These are phyloP conservation scores for Pythium myriotylum DNA, from an alignment of 352 stramenopile species.

Conservation along the genomic window DNA sequence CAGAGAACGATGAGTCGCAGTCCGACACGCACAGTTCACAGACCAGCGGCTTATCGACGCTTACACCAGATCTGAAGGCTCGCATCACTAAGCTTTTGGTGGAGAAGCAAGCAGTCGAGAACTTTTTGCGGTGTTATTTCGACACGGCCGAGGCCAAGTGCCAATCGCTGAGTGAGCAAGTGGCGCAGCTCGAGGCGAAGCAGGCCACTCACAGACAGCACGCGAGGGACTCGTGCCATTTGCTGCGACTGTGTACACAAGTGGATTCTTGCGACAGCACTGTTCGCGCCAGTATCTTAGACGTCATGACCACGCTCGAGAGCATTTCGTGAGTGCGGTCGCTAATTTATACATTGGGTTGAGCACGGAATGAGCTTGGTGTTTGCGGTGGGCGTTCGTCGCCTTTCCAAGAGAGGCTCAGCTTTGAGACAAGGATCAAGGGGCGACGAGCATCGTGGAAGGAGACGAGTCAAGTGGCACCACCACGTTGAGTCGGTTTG, in stretches of 20 bases:
- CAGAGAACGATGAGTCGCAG: background rate
- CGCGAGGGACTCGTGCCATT: slow-evolving; percentile 32
- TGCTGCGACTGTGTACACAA: slow-evolving; percentile 37
- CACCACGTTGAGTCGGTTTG: too few relatives aligned
- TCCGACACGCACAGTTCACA: background rate
- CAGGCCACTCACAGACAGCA: slow-evolving; percentile 30
- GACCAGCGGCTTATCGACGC: background rate
- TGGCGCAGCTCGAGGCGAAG: slow-evolving; percentile 35
- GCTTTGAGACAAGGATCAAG: too few relatives aligned
- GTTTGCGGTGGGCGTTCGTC: too few relatives aligned
- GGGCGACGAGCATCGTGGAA: too few relatives aligned
- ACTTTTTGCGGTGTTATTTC: slow-evolving; percentile 55
- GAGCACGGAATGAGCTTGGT: too few relatives aligned
- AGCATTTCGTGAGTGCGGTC: slow-evolving; percentile 19
- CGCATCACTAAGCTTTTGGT: slow-evolving; percentile 25
- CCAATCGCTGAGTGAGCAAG: slow-evolving; percentile 33
- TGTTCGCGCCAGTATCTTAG: slow-evolving; percentile 35
- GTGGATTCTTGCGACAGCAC: slow-evolving; percentile 35
- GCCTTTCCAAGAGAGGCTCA: too few relatives aligned
- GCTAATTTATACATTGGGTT: slow-evolving; percentile 2
- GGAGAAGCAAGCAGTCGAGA: slow-evolving; percentile 51
- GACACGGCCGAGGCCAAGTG: slow-evolving; percentile 53
- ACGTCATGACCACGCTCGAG: slow-evolving; percentile 36
- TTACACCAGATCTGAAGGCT: slow-evolving; percentile 20
- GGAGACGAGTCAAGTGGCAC: too few relatives aligned